phyloP scores from a whole-genome alignment of 371 early-diverging fungal species.

The Apophysomyces ossiformis region DNA sequence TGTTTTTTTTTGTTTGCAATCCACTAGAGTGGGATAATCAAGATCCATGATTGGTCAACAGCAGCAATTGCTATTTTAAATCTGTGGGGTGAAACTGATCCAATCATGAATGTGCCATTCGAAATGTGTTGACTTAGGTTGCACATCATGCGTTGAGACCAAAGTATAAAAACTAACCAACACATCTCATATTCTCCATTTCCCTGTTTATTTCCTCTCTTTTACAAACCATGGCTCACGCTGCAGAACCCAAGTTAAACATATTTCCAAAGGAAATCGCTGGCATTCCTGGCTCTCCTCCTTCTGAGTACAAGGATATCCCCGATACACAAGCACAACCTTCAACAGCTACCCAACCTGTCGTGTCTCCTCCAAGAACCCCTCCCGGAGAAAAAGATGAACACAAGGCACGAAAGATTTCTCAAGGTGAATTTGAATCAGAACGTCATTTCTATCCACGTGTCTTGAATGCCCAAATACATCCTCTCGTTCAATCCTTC shows the following conservation, averaged over 20 bases:
- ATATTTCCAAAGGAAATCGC: not conserved
- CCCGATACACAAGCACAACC: not conserved
- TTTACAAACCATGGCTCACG: not conserved
- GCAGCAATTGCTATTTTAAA: not conserved
- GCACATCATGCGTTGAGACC: conserved; percentile 11
- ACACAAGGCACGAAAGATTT: conserved; percentile 37
- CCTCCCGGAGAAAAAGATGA: conserved; percentile 33
- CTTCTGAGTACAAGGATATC: not conserved
- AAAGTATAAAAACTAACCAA: not conserved
- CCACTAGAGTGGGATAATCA: conserved; percentile 8
- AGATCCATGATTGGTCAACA: not conserved
- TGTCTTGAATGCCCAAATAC: conserved; percentile 91
- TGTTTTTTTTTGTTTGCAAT: no score
- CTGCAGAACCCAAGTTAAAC: not conserved
- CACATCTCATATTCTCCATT: not conserved
- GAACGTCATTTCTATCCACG: conserved; percentile 93
- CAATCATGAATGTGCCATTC: conserved; percentile 1
- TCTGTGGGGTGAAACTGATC: conserved; percentile 4
- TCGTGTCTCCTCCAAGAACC: conserved; percentile 43
- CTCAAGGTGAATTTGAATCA: conserved; percentile 82
- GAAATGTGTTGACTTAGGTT: conserved; percentile 7
- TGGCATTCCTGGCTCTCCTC: not conserved
- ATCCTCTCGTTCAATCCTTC: conserved; percentile 86
- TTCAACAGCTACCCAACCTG: conserved; percentile 18
- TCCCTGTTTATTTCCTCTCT: not conserved